A percentile compares a stretch with the other conserved stretches of the same genome.
Conservation (phyloP, 1,139 yeast genomes). For the Pichia kudriavzevii region DNA sequence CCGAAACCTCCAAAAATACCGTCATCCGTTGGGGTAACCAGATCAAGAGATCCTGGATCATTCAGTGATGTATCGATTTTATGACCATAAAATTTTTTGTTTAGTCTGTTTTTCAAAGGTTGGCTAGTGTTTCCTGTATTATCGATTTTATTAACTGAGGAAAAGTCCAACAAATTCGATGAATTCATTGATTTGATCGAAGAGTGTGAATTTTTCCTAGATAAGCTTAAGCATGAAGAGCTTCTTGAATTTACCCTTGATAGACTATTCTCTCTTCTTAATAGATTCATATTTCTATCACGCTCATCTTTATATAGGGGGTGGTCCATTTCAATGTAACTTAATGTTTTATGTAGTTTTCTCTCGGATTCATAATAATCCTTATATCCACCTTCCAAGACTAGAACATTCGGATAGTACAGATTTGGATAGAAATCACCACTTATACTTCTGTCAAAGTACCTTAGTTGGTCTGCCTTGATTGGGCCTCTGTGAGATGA, state of each 20-base stretch:
- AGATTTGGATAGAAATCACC: conserved; percentile 70
- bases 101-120: too few species aligned
- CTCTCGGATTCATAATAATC: conserved; percentile 46
- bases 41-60: background rate
- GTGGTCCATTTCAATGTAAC: conserved; percentile 85
- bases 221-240: conserved; percentile 10
- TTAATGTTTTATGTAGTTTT: conserved; percentile 43
- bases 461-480: conserved; percentile 80
- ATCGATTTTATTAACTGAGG: conserved; percentile 12
- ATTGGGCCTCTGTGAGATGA: conserved; percentile 89
- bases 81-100: conserved; percentile 3
- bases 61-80: background rate
- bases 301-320: conserved; percentile 56
- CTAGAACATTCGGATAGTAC: conserved; percentile 79
- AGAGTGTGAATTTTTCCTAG: conserved; percentile 12
- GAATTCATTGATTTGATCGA: conserved; percentile 11
- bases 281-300: conserved; percentile 63
- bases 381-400: conserved; percentile 88
- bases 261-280: conserved; percentile 42
- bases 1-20: conserved; percentile 17
- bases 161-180: conserved; percentile 12
- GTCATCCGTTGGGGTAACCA: conserved; percentile 1
- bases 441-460: conserved; percentile 71
- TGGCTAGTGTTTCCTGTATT: conserved; percentile 1
- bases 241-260: conserved; percentile 12